Evolutionary conservation across 306 rosid species (phyloP), one percentile per base, ranked within the genome.

Genomic region (Prosopis cineraria): DNA sequence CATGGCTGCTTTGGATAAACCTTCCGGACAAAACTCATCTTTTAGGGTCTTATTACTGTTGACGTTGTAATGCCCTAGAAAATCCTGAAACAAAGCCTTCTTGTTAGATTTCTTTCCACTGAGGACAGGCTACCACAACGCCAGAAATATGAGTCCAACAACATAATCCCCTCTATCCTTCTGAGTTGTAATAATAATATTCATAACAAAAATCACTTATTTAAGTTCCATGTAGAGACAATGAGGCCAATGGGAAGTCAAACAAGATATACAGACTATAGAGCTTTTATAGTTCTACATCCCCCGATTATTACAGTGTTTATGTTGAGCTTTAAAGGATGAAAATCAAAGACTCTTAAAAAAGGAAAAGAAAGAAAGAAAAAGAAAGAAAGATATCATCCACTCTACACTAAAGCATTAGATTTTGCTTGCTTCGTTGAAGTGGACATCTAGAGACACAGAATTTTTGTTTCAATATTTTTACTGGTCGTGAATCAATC

Each of bases 41-140:
- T 75, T 79, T 68, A 74, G 83, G 76, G 83, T 85, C 36, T n/a
- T n/a, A n/a, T 85, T 85, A 29, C 85, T 85, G 73, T 85, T 81
- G 50, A 85, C 81, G 25, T 50, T 12, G 58, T 85, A 85, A 55
- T 81, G 31, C 44, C 85, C 88, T 20, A 85, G 47, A 78, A 65
- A 85, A 55, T 71, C 73, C 88, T 81, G 83, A n/a, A 55, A 68
- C 29, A 24, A 68, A 24, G 36, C 34, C 55, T 67, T 24, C 14
- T 11, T 22, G n/a, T 68, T 41, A 40, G 24, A 40, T 67, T 37
- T 10, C 16, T 31, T 63, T 63, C 43, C 6, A 9, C 3, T 14
- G n/a, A n/a, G n/a, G n/a, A n/a, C n/a, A n/a, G n/a, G n/a, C n/a
- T n/a, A n/a, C n/a, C n/a, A n/a, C n/a, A n/a, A n/a, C n/a, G n/a